phyloP scores from a whole-genome alignment of 208 protist species.

The Leishmania aethiopica region DNA sequence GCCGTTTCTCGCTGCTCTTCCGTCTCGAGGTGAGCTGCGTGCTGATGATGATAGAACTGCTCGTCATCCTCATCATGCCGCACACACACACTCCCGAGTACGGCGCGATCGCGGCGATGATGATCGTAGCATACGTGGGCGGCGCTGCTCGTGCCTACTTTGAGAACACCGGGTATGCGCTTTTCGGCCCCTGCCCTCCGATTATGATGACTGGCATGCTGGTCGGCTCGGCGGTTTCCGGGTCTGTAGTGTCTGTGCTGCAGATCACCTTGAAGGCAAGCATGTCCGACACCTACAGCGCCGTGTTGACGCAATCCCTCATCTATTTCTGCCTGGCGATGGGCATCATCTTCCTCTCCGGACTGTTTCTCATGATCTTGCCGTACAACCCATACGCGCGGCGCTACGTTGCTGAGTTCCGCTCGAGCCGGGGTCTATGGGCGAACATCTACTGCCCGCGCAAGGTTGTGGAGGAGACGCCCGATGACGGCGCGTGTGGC shows the following conservation, averaged over 20 bases:
- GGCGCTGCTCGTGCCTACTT: conserved; percentile 78
- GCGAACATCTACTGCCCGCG: conserved; percentile 54
- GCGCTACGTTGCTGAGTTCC: conserved; percentile 77
- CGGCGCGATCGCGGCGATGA: conserved; percentile 65
- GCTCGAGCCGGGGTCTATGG: conserved; percentile 47
- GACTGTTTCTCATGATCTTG: conserved; percentile 48
- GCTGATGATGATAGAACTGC: conserved; percentile 64
- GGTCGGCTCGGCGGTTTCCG: conserved; percentile 63
- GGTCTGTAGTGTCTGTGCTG: conserved; percentile 65
- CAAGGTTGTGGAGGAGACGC: background rate
- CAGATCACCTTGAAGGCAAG: conserved; percentile 75
- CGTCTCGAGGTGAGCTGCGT: conserved; percentile 51
- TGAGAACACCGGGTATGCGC: conserved; percentile 90
- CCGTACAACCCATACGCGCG: conserved; percentile 66
- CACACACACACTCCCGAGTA: conserved; percentile 39
- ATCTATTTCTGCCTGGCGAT: conserved; percentile 82
- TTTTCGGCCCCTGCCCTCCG: conserved; percentile 76
- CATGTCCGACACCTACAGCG: conserved; percentile 58
- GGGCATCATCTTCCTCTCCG: conserved; percentile 57
- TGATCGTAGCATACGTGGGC: conserved; percentile 69
- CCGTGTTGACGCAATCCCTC: conserved; percentile 53
- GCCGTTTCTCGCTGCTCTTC: conserved; percentile 72
- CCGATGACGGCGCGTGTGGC: background rate
- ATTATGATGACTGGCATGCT: conserved; percentile 78
- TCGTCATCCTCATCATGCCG: conserved; percentile 65